These are phyloP conservation scores for Melastoma malabathricum DNA, from an alignment of 345 rosid genomes.

Conservation along the genomic window DNA sequence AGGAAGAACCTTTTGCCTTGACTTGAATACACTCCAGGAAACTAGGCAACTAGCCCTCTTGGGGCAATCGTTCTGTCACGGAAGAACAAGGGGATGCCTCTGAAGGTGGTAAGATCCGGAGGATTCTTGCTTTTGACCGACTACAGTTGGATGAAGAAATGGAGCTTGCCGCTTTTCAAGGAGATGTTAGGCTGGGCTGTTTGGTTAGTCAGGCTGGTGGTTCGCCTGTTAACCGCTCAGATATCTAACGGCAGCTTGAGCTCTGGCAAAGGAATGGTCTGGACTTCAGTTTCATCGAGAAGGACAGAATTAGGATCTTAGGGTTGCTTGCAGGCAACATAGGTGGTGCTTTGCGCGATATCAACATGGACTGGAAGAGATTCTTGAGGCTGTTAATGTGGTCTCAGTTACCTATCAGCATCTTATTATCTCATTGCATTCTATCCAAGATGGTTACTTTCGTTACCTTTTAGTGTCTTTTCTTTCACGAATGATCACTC, in stretches of 20 bases:
- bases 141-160: slow-evolving; percentile 69
- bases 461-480: slow-evolving; percentile 57
- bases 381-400: slow-evolving; percentile 92
- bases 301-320: slow-evolving; percentile 59
- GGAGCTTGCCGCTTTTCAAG: slow-evolving; percentile 74
- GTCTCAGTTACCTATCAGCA: slow-evolving; percentile 71
- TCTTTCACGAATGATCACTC: slow-evolving; percentile 86
- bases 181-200: slow-evolving; percentile 94
- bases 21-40: slow-evolving; percentile 63
- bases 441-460: slow-evolving; percentile 43
- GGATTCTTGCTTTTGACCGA: slow-evolving; percentile 90
- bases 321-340: slow-evolving; percentile 92
- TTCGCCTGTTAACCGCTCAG: slow-evolving; percentile 54
- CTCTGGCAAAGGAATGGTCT: slow-evolving; percentile 80
- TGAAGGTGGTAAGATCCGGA: slow-evolving; percentile 31
- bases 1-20: slow-evolving; percentile 66
- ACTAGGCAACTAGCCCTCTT: slow-evolving; percentile 30
- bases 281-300: slow-evolving; percentile 83
- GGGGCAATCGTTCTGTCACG: slow-evolving; percentile 65
- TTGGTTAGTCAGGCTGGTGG: slow-evolving; percentile 97
- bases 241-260: slow-evolving; percentile 60
- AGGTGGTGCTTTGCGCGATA: slow-evolving; percentile 42
- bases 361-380: slow-evolving; percentile 87
- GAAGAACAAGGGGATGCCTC: slow-evolving; percentile 47
- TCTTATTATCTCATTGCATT: slow-evolving; percentile 83